A percentile compares a stretch with the other conserved stretches of the same genome.
Evolutionary conservation across 2,329 filamentous ascomycete genomes (phyloP).

Genomic region (Fusarium sp.): DNA sequence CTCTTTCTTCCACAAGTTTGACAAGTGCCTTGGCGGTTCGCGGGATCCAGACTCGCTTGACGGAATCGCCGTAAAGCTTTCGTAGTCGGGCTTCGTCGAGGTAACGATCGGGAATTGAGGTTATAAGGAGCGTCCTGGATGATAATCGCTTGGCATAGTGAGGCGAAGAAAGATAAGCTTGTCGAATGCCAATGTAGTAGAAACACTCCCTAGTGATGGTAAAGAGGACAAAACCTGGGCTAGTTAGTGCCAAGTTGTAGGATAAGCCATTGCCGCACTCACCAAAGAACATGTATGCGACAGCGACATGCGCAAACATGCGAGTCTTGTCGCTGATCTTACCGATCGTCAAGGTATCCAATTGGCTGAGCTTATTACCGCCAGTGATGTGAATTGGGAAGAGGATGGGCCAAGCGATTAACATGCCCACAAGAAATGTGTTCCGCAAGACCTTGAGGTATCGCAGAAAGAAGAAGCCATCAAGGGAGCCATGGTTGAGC

Average conservation of each 20-base stretch:
- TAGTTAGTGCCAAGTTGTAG: slow-evolving; percentile 9
- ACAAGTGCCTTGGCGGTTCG: slow-evolving; percentile 82
- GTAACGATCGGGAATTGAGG: slow-evolving; percentile 83
- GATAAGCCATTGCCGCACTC: neutral
- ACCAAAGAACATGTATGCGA: slow-evolving; percentile 81
- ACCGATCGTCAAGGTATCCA: slow-evolving; percentile 83
- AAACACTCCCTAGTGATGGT: slow-evolving; percentile 88
- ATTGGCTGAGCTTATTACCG: slow-evolving; percentile 69
- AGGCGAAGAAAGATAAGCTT: slow-evolving; percentile 90
- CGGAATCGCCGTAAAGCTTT: slow-evolving; percentile 83
- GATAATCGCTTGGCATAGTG: slow-evolving; percentile 87
- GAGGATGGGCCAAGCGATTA: slow-evolving; percentile 88
- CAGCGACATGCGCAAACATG: slow-evolving; percentile 84
- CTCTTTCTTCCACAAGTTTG: slow-evolving; percentile 83
- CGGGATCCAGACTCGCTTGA: slow-evolving; percentile 86
- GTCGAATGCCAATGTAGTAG: slow-evolving; percentile 91
- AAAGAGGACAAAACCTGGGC: slow-evolving; percentile 83
- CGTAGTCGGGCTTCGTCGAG: slow-evolving; percentile 81
- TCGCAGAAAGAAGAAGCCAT: slow-evolving; percentile 90
- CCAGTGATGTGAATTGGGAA: slow-evolving; percentile 90
- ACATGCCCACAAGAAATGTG: slow-evolving; percentile 85
- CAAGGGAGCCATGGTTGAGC: slow-evolving; percentile 90
- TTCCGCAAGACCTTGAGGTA: slow-evolving; percentile 77
- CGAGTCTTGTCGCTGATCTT: slow-evolving; percentile 73
- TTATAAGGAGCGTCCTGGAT: slow-evolving; percentile 89